Evolutionary conservation across 129 eudicot genomes (phyloP), one percentile per base, ranked within the genome.

Genomic region (Chrysanthemum lavandulifolium): DNA sequence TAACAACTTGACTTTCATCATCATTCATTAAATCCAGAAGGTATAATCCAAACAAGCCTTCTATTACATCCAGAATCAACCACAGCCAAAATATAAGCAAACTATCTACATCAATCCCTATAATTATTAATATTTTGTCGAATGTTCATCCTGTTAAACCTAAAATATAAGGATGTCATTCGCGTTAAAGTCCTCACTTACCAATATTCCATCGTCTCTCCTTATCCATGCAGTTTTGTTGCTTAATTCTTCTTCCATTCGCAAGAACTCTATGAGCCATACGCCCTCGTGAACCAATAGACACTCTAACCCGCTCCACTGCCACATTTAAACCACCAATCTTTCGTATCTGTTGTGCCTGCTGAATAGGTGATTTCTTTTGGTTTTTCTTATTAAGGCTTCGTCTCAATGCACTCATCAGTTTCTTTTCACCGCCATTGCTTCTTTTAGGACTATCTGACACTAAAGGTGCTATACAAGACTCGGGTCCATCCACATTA

Each of bases 181-280:
- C 14, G 10, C 49, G 7, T 67, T 53, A 48, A 67, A 70, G 57
- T 47, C 69, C 80, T 64, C 84, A 68, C 12, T 83, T 87, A 74
- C 92, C 94, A 62, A 73, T 82, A 66, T 89, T 93, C 98, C 98
- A 93, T 54, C 98, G 81, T 78, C 94, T 75, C 80, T 92, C 96
- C 81, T 92, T 92, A n/a, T 85, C 98, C 79, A 85, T 82, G 13
- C 81, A 83, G 81, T 77, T 84, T 54, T 80, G 89, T 85, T 87
- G 85, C 67, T 74, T 85, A 75, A 53, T 82, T 75, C 90, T 85
- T 77, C 90, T 82, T 21, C 84, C 95, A 78, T 70, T 89, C 6
- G 84, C 84, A 76, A 81, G 76, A 31, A 77, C 66, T 67, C 92
- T 84, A 58, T 87, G 94, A 57, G 84, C 91, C 78, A 78, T 58